Evolutionary conservation across 441 rosid genomes (phyloP).

Genomic region (Aquilaria agallochum): DNA sequence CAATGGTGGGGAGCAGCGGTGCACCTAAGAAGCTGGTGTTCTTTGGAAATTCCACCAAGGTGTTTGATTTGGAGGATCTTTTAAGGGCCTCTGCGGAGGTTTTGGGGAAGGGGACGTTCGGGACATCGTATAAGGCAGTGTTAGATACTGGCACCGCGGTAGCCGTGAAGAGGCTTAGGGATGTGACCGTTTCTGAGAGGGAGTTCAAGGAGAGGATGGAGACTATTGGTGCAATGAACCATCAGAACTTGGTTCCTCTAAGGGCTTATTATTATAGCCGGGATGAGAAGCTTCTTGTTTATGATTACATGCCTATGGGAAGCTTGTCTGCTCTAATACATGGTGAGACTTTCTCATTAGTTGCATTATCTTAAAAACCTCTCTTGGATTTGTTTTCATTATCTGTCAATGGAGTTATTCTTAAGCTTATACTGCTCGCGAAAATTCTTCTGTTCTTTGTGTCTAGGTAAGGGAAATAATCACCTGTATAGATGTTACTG

Average conservation of each 20-base stretch:
- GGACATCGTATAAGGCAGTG: constrained; percentile 94
- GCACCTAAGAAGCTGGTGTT: constrained; percentile 65
- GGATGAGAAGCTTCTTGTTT: constrained; percentile 95
- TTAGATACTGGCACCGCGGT: constrained; percentile 68
- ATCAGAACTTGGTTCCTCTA: constrained; percentile 79
- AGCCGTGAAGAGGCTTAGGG: constrained; percentile 97
- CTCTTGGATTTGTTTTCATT: no score
- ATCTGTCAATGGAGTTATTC: no score
- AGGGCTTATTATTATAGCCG: constrained; percentile 87
- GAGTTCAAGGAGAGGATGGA: constrained; percentile 91
- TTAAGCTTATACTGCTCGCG: no score
- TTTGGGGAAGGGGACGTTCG: constrained; percentile 92
- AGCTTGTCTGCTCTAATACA: constrained; percentile 98
- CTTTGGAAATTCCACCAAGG: constrained; percentile 58
- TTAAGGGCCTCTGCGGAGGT: constrained; percentile 98
- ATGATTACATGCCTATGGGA: constrained; percentile 96
- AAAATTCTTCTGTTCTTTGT: no score
- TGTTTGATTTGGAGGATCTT: constrained; percentile 90
- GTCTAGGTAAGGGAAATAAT: no score
- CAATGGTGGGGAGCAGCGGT: constrained; percentile 41
- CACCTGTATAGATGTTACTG: no score
- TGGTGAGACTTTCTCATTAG: constrained; percentile 42
- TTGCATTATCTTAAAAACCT: no score
- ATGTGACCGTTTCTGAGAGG: constrained; percentile 61
- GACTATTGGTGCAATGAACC: constrained; percentile 83